Percentiles rank a stretch among this genome's conserved stretches.
These are phyloP conservation scores for Lentinula aciculospora DNA, from an alignment of 768 basidiomycete genomes.

Conservation along the genomic window DNA sequence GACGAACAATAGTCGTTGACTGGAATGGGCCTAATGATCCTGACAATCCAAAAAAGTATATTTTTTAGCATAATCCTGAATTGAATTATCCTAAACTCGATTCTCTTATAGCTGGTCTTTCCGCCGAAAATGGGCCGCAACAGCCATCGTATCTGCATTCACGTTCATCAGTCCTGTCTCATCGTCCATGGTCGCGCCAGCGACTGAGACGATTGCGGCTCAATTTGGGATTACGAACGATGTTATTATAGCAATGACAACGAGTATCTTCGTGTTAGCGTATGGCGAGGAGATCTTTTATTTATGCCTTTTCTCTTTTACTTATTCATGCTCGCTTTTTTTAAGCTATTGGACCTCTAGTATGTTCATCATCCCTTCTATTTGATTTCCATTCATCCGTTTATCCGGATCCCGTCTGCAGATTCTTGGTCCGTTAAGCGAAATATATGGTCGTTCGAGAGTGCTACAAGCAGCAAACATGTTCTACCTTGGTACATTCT, in stretches of 20 bases:
- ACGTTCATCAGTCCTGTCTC: constrained; percentile 67
- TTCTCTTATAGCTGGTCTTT: constrained; percentile 43
- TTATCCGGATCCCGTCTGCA: constrained; percentile 6
- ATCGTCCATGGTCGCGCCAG: constrained; percentile 74
- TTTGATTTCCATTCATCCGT: not conserved
- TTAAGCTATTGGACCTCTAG: constrained; percentile 49
- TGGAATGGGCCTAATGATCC: constrained; percentile 63
- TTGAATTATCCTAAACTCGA: not conserved
- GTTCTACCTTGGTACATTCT: constrained; percentile 51
- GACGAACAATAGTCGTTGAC: constrained; percentile 33
- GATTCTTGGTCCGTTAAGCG: constrained; percentile 61
- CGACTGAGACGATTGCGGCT: constrained; percentile 38
- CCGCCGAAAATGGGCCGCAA: constrained; percentile 58
- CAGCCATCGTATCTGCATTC: constrained; percentile 58
- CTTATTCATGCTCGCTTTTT: not conserved
- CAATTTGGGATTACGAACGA: constrained; percentile 50
- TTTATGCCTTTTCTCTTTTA: not conserved
- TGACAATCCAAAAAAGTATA: constrained; percentile 53
- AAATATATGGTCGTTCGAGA: constrained; percentile 62
- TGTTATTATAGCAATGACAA: constrained; percentile 48
- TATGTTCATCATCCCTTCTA: constrained; percentile 18
- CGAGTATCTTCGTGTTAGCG: constrained; percentile 54
- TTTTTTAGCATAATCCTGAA: not conserved
- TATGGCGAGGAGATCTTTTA: constrained; percentile 37
- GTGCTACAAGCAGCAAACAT: constrained; percentile 60